Conservation (phyloP, 768 basidiomycete species). For the Mycena filopes region DNA sequence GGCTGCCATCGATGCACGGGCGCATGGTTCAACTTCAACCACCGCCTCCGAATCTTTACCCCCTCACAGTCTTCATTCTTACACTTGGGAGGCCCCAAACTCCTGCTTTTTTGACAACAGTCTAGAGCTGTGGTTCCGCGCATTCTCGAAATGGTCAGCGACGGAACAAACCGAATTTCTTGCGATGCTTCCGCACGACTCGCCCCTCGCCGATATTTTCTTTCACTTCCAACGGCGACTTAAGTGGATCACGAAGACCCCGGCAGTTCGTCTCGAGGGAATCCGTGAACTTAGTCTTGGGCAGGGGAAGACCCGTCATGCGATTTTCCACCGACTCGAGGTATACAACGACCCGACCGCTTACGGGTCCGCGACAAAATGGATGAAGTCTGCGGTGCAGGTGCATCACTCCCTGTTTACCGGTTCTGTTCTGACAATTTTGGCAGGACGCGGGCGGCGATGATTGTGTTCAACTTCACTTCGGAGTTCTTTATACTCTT, state of each 20-base stretch:
- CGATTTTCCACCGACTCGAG: background rate
- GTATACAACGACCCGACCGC: background rate
- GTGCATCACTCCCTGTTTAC: background rate
- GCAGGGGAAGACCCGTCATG: background rate
- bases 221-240: slow-evolving; percentile 7
- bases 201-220: slow-evolving; percentile 14
- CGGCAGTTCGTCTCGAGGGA: background rate
- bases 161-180: background rate
- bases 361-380: slow-evolving; percentile 13
- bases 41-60: too few species aligned
- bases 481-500: background rate
- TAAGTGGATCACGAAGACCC: background rate
- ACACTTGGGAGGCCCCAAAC: slow-evolving; percentile 28
- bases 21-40: background rate
- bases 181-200: background rate
- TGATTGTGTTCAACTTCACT: background rate
- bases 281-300: background rate
- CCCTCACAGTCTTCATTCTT: slow-evolving; percentile 1
- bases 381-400: slow-evolving; percentile 3
- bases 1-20: background rate
- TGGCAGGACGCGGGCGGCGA: background rate
- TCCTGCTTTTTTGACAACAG: slow-evolving; percentile 39
- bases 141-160: slow-evolving; percentile 22
- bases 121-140: slow-evolving; percentile 34
- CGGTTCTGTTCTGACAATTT: background rate